phyloP scores from a whole-genome alignment of 1,139 yeast genomes.

The Yamadazyma epiphylla region DNA sequence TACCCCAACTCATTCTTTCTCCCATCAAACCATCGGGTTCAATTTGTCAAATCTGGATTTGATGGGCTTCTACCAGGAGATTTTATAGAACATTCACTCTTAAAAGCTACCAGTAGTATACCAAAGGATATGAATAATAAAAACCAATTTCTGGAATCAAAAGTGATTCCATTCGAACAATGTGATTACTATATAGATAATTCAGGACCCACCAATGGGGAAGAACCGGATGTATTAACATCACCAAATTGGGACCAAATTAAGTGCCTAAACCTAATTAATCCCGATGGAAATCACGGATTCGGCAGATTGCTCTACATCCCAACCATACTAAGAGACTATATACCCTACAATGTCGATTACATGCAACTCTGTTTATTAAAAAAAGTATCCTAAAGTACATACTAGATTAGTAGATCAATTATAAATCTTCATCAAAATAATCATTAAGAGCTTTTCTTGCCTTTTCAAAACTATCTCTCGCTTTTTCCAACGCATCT shows the following conservation, averaged over 20 bases:
- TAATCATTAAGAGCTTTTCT: conserved; percentile 55
- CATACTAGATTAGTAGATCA: too few species aligned
- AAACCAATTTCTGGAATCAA: conserved; percentile 56
- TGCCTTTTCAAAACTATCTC: conserved; percentile 54
- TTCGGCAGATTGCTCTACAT: conserved; percentile 46
- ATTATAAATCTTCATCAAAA: conserved; percentile 47
- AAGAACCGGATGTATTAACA: conserved; percentile 11
- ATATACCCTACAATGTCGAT: conserved; percentile 27
- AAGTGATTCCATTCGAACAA: conserved; percentile 36
- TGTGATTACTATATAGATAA: conserved; percentile 66
- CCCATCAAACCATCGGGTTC: conserved; percentile 54
- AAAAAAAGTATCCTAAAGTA: too few species aligned
- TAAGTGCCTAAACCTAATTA: conserved; percentile 41
- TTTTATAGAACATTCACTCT: conserved; percentile 47
- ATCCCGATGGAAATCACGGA: conserved; percentile 45
- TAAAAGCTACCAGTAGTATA: conserved; percentile 30
- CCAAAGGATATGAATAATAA: conserved; percentile 73
- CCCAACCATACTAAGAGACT: conserved; percentile 26
- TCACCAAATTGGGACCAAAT: conserved; percentile 38
- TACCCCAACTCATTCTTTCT: conserved; percentile 85
- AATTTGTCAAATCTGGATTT: conserved; percentile 74
- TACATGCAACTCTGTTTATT: conserved; percentile 46
- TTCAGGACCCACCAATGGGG: conserved; percentile 17
- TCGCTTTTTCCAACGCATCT: conserved; percentile 57
- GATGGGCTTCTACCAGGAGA: conserved; percentile 88